phyloP scores from a whole-genome alignment of 345 rosid genomes.

The Carallia pectinifolia region DNA sequence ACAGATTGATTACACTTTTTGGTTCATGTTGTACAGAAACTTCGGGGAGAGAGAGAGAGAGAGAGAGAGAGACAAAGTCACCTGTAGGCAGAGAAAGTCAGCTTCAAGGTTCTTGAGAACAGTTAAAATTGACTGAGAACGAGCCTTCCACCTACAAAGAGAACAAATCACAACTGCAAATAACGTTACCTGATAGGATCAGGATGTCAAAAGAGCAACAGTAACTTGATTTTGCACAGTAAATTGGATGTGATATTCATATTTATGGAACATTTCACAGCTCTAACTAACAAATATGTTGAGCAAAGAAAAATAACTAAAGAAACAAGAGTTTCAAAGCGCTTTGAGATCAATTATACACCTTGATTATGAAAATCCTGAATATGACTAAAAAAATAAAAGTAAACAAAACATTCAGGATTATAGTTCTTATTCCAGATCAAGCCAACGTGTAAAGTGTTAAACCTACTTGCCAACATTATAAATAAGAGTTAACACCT shows the following conservation, averaged over 20 bases:
- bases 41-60: not conserved
- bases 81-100: constrained; percentile 92
- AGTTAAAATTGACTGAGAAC: constrained; percentile 67
- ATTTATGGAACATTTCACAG: not conserved
- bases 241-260: not conserved
- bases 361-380: too few species aligned
- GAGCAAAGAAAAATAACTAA: not conserved
- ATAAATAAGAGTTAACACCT: not conserved
- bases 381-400: not conserved
- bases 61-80: constrained; percentile 2
- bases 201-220: not conserved
- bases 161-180: constrained; percentile 16
- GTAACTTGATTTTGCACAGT: too few species aligned
- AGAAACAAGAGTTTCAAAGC: too few species aligned
- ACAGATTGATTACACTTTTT: not conserved
- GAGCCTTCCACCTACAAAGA: constrained; percentile 72
- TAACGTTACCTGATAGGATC: not conserved
- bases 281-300: not conserved
- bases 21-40: not conserved
- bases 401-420: not conserved
- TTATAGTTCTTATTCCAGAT: too few species aligned
- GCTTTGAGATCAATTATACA: too few species aligned
- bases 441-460: not conserved
- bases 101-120: constrained; percentile 56
- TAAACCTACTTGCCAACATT: not conserved